Evolutionary conservation across 2,329 filamentous ascomycete genomes (phyloP).

Genomic region (Pleoardoris graminearum): DNA sequence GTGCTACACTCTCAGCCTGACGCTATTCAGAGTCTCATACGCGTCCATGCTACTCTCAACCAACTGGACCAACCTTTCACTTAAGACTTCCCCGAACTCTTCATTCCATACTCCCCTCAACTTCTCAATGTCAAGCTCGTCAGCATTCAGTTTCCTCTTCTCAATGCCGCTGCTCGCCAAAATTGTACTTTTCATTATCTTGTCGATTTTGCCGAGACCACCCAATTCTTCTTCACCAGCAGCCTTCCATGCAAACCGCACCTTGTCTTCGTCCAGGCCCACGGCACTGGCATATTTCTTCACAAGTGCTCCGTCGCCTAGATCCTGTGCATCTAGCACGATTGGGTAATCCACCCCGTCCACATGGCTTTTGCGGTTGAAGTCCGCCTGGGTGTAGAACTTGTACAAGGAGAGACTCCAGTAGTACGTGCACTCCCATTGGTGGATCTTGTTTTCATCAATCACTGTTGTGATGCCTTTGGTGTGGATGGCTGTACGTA

Average conservation of each 20-base stretch:
- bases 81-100: conserved; percentile 25
- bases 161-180: conserved; percentile 20
- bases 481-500: conserved; percentile 22
- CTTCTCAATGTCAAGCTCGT: conserved; percentile 6
- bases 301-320: conserved; percentile 12
- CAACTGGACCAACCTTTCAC: conserved; percentile 11
- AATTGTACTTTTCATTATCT: conserved; percentile 27
- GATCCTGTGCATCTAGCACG: conserved; percentile 25
- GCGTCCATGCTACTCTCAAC: conserved; percentile 17
- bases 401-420: conserved; percentile 21
- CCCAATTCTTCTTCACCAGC: conserved; percentile 11
- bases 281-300: conserved; percentile 20
- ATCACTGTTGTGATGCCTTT: conserved; percentile 14
- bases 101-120: conserved; percentile 18
- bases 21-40: conserved; percentile 22
- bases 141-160: conserved; percentile 13
- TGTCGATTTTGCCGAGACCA: conserved; percentile 8
- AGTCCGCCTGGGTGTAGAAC: conserved; percentile 10
- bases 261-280: conserved; percentile 12
- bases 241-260: conserved; percentile 19
- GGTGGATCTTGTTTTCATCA: not conserved
- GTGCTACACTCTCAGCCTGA: conserved; percentile 10
- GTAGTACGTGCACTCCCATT: conserved; percentile 22
- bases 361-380: not conserved
- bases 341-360: conserved; percentile 14